Base-by-base conservation (phyloP, 148 eudicot genomes). In the Rhododendron henanense region DNA sequence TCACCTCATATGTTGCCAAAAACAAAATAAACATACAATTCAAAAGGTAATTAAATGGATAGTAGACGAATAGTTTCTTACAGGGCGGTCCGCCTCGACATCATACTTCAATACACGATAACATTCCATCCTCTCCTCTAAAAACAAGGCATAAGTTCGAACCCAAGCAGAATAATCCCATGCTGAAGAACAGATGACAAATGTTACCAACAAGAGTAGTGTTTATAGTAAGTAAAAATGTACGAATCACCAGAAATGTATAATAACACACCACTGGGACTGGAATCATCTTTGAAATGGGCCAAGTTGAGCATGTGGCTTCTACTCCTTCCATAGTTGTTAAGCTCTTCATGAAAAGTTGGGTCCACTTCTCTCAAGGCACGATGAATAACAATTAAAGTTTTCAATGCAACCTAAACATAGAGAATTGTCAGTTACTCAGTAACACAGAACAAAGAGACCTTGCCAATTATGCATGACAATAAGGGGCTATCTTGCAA, bases 81-180 rank as follows among this genome's bases (percentile, higher is more conserved):
- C 99, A 80, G 92, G 87, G 80, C 90, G 96, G 33, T 97, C 96
- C 9, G 91, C 89, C 90, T 95, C 98, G 14, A 97, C 90, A 85
- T 97, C 99, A 85, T 95, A 93, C 87, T 95, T 94, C 89, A 97
- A 81, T 44, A 94, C 93, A 57, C 98, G 92, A 55, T 92, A 95
- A 87, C 99, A 97, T 88, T 97, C 99, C 89, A 97, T 88, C 92
- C 96, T 91, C 87, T 97, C 99, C 90, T 97, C 99, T 86, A 97
- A 88, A 90, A 87, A 97, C 44, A 97, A 89, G 74, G 99, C 98
- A 85, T 97, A 95, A 77, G 93, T 88, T 81, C 98, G 97, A 81
- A 95, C 98, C 99, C 99, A 97, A 57, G 96, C 94, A 89, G 99
- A 97, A 91, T 97, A 95, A 92, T 97, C 99, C 99, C 99, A 97